A percentile compares a stretch with the other conserved stretches of the same genome.
Evolutionary conservation across 2,329 filamentous ascomycete genomes (phyloP).

Genomic region (Achaetomium macrosporum): DNA sequence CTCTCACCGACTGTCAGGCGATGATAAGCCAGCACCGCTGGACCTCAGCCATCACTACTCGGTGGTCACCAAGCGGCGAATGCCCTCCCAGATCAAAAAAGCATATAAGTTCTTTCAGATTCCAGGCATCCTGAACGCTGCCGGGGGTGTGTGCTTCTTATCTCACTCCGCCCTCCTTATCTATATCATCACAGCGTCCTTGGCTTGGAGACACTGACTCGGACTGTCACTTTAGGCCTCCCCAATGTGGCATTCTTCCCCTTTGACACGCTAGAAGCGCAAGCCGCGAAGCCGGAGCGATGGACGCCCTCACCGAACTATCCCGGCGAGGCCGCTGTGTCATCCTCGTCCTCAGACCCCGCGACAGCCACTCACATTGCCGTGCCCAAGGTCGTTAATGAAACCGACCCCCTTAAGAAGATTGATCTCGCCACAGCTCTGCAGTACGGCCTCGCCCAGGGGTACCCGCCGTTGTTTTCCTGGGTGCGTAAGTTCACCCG

Average conservation of each 20-base stretch:
- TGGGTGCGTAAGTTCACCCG: conserved; percentile 76
- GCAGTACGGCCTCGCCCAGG: conserved; percentile 79
- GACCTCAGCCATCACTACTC: conserved; percentile 80
- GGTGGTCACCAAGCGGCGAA: conserved; percentile 57
- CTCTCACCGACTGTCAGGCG: not conserved
- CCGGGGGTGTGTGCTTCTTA: conserved; percentile 46
- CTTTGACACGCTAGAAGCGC: conserved; percentile 83
- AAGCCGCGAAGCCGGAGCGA: conserved; percentile 66
- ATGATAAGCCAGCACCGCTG: conserved; percentile 45
- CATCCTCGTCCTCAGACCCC: conserved; percentile 24
- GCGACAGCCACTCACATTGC: conserved; percentile 48
- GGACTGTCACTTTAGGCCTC: conserved; percentile 50
- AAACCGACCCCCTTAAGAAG: conserved; percentile 56
- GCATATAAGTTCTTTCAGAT: conserved; percentile 81
- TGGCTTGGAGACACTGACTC: not conserved
- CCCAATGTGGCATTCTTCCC: conserved; percentile 80
- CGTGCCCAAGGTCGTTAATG: conserved; percentile 62
- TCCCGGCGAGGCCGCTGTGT: conserved; percentile 33
- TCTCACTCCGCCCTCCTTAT: not conserved
- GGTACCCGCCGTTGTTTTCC: conserved; percentile 70
- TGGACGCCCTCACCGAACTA: conserved; percentile 66
- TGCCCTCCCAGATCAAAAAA: conserved; percentile 63
- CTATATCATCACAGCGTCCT: not conserved
- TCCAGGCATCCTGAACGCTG: conserved; percentile 56
- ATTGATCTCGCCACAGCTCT: conserved; percentile 78